phyloP scores from a whole-genome alignment of 2,329 filamentous ascomycete species.

The Akanthomyces dipterigenus region DNA sequence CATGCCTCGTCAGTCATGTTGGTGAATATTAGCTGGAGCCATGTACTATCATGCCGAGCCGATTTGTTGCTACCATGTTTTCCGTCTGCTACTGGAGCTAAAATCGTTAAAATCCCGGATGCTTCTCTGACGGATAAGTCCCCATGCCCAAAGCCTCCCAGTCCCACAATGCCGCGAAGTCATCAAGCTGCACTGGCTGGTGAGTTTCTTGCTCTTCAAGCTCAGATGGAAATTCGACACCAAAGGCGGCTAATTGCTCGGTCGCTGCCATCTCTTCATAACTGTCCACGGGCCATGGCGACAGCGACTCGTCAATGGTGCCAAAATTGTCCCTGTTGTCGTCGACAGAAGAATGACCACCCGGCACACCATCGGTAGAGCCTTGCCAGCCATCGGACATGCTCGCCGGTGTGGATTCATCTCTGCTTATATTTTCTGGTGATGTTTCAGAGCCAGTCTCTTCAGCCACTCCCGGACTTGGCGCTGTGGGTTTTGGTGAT shows the following conservation, averaged over 20 bases:
- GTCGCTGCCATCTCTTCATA: not conserved
- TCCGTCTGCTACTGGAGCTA: no score
- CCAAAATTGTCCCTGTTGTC: not conserved
- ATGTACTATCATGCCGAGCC: not conserved
- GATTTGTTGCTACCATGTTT: not conserved
- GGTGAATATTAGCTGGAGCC: not conserved
- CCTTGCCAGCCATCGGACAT: slow-evolving; percentile 5
- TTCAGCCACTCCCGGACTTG: not conserved
- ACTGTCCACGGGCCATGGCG: not conserved
- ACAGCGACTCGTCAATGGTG: slow-evolving; percentile 6
- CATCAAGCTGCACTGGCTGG: not conserved
- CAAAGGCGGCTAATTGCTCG: not conserved
- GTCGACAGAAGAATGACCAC: not conserved
- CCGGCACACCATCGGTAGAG: not conserved
- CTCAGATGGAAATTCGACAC: not conserved
- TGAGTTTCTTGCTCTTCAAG: not conserved
- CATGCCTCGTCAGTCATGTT: no score
- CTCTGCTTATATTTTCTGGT: not conserved
- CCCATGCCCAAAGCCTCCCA: slow-evolving; percentile 6
- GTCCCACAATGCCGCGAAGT: slow-evolving; percentile 8
- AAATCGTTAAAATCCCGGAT: not conserved
- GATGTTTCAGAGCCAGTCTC: slow-evolving; percentile 1
- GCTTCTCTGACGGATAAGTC: not conserved
- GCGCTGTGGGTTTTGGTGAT: not conserved
- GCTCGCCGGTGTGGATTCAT: not conserved